Evolutionary conservation across 2,329 filamentous ascomycete species (phyloP), one percentile per base, ranked within the genome.

Genomic region (Xylariomycetidae sp.): DNA sequence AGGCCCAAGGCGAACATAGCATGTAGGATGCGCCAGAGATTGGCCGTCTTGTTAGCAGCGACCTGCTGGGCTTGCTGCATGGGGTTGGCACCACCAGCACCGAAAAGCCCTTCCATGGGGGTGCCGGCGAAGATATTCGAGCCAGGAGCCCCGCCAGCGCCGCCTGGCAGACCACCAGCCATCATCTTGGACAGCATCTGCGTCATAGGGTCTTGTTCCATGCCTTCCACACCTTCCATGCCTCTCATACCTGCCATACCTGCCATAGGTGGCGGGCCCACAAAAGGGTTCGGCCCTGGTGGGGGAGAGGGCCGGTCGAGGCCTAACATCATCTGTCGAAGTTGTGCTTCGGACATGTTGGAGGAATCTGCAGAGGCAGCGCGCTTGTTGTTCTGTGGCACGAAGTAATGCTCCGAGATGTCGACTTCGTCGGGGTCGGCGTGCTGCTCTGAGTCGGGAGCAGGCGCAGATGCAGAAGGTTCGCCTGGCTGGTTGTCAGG

Each of bases 381-480:
- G 32, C 63, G 60, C 15, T 62, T 48, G 25, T 65, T 63, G 8
- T 61, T 59, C 16, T 63, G 59, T 2, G 79, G 79, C 20, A 70
- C 60, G 59, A 82, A 84, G 59, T 72, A 80, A 60, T 85, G 82
- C 43, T 81, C 62, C n/a, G 82, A 85, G 46, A 90, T 87, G 56
- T 89, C 84, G 43, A 86, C 72, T 57, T 88, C 85, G 5, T 79
- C 82, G 5, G 84, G 84, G 49, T 85, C 81, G 36, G 69, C 76
- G 18, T 57, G 54, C 15, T 57, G 43, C 18, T 52, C 32, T 6
- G 53, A 25, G 24, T 50, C 31, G 25, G 60, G 47, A 12, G 56
- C 15, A 27, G 43, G 33, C 15, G 28, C 27, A 9, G 37, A 27
- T 4, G 38, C 25, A 4, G 26, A 26, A 3, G 33, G 20, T 19